Percentiles rank a stretch among this genome's conserved stretches.
These are phyloP conservation scores for Ricinus communis DNA, from an alignment of 345 rosid species.

Conservation along the genomic window DNA sequence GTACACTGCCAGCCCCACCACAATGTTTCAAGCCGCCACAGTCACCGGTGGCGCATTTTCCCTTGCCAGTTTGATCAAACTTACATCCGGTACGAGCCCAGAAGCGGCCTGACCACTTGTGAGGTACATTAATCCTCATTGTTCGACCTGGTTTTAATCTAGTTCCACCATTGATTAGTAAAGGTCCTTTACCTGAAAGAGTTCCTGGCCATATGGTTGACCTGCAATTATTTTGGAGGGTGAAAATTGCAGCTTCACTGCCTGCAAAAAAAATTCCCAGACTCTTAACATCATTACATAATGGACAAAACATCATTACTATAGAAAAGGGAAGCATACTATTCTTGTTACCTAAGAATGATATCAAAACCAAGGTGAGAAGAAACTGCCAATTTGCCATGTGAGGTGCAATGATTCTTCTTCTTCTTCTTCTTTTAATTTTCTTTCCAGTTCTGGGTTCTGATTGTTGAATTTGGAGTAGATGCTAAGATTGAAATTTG, in stretches of 20 bases:
- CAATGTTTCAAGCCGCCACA: slow-evolving; percentile 39
- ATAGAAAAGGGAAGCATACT: not conserved
- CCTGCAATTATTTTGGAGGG: slow-evolving; percentile 40
- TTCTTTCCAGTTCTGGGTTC: no score
- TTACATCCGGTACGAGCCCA: slow-evolving; percentile 46
- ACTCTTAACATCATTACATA: no score
- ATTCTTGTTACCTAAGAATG: slow-evolving; percentile 6
- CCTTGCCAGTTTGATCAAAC: slow-evolving; percentile 35
- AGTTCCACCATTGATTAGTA: slow-evolving; percentile 39
- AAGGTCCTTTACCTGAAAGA: slow-evolving; percentile 35
- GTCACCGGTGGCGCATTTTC: slow-evolving; percentile 44
- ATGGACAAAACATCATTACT: not conserved
- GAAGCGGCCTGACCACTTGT: slow-evolving; percentile 50
- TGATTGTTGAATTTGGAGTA: not conserved
- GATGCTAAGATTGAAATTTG: not conserved
- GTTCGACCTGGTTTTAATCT: slow-evolving; percentile 27
- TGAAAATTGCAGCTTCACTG: slow-evolving; percentile 17
- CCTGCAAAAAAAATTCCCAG: not conserved
- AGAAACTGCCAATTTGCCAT: slow-evolving; percentile 11
- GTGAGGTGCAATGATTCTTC: not conserved
- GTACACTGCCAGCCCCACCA: slow-evolving; percentile 42
- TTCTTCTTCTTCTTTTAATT: no score
- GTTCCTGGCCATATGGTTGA: slow-evolving; percentile 48
- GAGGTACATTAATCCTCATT: slow-evolving; percentile 31
- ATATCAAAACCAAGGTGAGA: not conserved